Percentiles rank a stretch among this genome's conserved stretches.
These are phyloP conservation scores for Plectranthus barbatus DNA, from an alignment of 257 asterid genomes.

Conservation along the genomic window DNA sequence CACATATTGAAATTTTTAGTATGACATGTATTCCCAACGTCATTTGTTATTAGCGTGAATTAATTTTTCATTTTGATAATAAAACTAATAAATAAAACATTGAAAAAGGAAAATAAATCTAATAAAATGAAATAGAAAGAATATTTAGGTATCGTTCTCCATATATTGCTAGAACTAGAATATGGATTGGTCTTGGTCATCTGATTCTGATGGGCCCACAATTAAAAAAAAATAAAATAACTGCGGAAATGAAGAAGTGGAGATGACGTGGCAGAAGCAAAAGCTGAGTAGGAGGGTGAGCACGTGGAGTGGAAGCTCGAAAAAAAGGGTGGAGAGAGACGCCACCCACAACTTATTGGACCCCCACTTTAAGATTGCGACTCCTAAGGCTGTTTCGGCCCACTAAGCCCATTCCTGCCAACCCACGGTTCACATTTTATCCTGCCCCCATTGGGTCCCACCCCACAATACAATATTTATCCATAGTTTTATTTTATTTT, in stretches of 20 bases:
- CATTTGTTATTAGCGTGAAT: too few relatives aligned
- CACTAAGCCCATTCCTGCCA: slow-evolving; percentile 47
- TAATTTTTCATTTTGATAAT: too few relatives aligned
- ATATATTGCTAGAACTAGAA: too few relatives aligned
- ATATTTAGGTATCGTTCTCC: too few relatives aligned
- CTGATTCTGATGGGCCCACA: slow-evolving; percentile 35
- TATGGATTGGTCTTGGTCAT: slow-evolving; percentile 1
- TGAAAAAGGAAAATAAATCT: too few relatives aligned
- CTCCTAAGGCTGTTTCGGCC: slow-evolving; percentile 25
- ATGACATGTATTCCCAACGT: too few relatives aligned
- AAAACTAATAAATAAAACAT: too few relatives aligned
- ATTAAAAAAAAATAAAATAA: slow-evolving; percentile 6
- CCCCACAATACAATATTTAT: neutral
- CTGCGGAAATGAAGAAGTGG: neutral
- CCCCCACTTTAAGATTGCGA: slow-evolving; percentile 28
- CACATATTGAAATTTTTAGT: too few relatives aligned
- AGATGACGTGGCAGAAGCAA: slow-evolving; percentile 27
- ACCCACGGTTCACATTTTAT: slow-evolving; percentile 33
- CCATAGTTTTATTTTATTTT: neutral
- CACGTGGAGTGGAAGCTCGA: slow-evolving; percentile 53
- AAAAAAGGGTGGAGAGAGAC: slow-evolving; percentile 5
- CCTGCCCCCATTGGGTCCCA: slow-evolving; percentile 10
- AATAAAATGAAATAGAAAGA: too few relatives aligned
- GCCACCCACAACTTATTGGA: slow-evolving; percentile 27
- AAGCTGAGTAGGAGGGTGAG: slow-evolving; percentile 29